Evolutionary conservation across 2,329 filamentous ascomycete species (phyloP).

Genomic region (Colletotrichum eleusines): DNA sequence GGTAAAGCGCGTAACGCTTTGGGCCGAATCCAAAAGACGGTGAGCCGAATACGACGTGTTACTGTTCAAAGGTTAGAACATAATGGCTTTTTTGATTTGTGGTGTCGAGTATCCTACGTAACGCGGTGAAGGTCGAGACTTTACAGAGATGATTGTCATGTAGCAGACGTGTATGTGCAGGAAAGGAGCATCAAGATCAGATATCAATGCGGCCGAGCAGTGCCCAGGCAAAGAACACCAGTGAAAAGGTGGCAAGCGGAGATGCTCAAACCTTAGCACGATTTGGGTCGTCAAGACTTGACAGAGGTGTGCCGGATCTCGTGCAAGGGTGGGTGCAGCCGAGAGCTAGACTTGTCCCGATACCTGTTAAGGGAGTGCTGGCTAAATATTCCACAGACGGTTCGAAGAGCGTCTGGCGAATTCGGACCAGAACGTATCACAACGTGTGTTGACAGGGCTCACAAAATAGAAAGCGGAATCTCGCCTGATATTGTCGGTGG

Average conservation of each 20-base stretch:
- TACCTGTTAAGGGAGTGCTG: constrained; percentile 26
- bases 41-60: constrained; percentile 34
- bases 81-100: constrained; percentile 9
- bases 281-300: constrained; percentile 16
- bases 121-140: constrained; percentile 2
- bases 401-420: constrained; percentile 12
- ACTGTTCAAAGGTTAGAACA: constrained; percentile 36
- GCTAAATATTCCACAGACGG: constrained; percentile 34
- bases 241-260: constrained; percentile 7
- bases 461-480: constrained; percentile 27
- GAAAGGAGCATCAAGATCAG: constrained; percentile 14
- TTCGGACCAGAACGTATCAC: neutral
- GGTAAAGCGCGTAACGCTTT: neutral
- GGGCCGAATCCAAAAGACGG: constrained; percentile 4
- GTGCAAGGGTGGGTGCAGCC: constrained; percentile 37
- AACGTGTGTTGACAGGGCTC: constrained; percentile 8
- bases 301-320: constrained; percentile 29
- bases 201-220: constrained; percentile 19
- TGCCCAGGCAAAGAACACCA: constrained; percentile 18
- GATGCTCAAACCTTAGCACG: constrained; percentile 13
- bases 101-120: constrained; percentile 18
- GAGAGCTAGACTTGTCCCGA: constrained; percentile 28
- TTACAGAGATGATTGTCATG: constrained; percentile 8
- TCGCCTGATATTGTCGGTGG: constrained; percentile 24
- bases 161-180: constrained; percentile 12